Conservation (phyloP, 352 stramenopile genomes). For the Blastocystis sp. region DNA sequence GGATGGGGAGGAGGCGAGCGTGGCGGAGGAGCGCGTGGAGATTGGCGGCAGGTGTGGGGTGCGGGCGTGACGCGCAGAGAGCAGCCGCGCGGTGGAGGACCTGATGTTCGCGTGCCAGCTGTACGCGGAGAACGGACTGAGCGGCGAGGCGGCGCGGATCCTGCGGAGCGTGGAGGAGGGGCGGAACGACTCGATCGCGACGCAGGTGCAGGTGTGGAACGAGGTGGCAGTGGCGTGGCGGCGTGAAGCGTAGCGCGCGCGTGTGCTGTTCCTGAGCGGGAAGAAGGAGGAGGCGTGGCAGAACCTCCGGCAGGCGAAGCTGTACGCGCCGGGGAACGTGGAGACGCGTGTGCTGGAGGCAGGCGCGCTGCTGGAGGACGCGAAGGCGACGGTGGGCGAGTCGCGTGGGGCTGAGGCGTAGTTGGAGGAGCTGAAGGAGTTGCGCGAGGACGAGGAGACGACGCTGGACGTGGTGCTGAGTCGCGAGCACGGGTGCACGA, state of each 20-base stretch:
- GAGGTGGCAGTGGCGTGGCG: neutral
- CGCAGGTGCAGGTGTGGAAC: neutral
- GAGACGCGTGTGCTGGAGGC: constrained; percentile 7
- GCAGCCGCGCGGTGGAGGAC: neutral
- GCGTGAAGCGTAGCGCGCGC: neutral
- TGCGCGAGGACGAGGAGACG: neutral
- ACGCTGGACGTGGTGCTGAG: constrained; percentile 16
- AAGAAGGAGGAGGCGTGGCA: constrained; percentile 4
- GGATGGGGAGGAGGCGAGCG: neutral
- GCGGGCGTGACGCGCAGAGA: neutral
- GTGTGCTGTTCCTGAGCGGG: neutral
- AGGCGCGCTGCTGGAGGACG: neutral
- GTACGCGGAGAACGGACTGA: neutral
- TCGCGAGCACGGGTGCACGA: constrained; percentile 12
- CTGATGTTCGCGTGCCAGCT: constrained; percentile 1
- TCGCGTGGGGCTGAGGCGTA: neutral
- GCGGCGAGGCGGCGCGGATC: neutral
- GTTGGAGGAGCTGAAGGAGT: neutral
- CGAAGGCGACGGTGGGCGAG: neutral
- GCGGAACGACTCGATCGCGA: neutral
- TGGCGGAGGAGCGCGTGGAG: too few relatives aligned
- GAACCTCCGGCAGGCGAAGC: neutral
- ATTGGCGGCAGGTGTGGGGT: too few relatives aligned
- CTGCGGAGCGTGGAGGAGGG: neutral
- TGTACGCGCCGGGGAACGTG: neutral